These are phyloP conservation scores for Eragrostis nindensis DNA, from an alignment of 176 grass and related monocot species.

Conservation along the genomic window DNA sequence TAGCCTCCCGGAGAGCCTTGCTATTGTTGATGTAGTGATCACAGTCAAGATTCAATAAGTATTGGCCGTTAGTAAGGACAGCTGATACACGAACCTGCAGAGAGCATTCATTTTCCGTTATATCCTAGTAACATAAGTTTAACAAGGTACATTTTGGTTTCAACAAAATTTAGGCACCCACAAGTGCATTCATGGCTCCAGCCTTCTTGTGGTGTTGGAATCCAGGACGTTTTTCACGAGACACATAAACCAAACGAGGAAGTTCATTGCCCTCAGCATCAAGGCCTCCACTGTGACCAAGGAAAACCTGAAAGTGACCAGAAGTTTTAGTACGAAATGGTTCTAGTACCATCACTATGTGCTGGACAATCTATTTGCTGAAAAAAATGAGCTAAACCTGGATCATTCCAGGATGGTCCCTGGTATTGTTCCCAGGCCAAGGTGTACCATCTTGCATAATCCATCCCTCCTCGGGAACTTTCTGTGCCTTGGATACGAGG, in stretches of 20 bases:
- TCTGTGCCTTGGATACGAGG: conserved; percentile 94
- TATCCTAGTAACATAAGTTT: conserved; percentile 36
- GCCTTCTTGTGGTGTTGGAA: conserved; percentile 99
- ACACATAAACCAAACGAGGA: conserved; percentile 97
- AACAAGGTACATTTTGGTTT: conserved; percentile 27
- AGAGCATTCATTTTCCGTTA: conserved; percentile 30
- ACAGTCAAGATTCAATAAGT: conserved; percentile 99
- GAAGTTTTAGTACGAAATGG: conserved; percentile 27
- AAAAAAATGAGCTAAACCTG: conserved; percentile 59
- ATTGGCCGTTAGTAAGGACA: conserved; percentile 97
- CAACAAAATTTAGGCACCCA: conserved; percentile 58
- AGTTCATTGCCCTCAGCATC: conserved; percentile 88
- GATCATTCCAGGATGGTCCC: conserved; percentile 99
- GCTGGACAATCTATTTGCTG: conserved; percentile 24
- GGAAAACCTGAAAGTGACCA: conserved; percentile 76
- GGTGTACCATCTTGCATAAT: conserved; percentile 99
- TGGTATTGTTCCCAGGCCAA: conserved; percentile 99
- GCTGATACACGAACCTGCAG: conserved; percentile 94
- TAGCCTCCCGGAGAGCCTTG: conserved; percentile 90
- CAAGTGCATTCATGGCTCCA: conserved; percentile 99
- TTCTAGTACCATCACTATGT: neutral
- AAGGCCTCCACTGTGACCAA: conserved; percentile 97
- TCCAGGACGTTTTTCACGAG: conserved; percentile 98
- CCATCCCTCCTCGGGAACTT: conserved; percentile 98
- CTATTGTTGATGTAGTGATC: conserved; percentile 99